A percentile compares a stretch with the other conserved stretches of the same genome.
These are phyloP conservation scores for Fusarium sp. DNA, from an alignment of 2,329 filamentous ascomycete species.

Conservation along the genomic window DNA sequence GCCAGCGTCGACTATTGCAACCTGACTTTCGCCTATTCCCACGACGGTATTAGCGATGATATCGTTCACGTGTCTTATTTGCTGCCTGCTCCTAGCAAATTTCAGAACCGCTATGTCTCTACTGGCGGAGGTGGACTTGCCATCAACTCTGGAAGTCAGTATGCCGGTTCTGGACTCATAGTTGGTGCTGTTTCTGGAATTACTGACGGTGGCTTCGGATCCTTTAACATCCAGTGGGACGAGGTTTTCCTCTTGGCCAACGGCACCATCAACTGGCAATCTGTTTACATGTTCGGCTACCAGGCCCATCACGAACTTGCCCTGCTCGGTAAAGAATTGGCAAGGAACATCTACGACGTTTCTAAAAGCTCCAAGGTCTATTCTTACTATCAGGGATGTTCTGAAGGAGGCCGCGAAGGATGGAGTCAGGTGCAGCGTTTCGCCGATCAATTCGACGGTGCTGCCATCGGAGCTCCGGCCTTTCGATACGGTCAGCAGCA, in stretches of 20 bases:
- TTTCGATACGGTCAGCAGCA: conserved; percentile 54
- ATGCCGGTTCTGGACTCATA: conserved; percentile 50
- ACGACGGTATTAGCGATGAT: conserved; percentile 45
- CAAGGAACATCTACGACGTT: conserved; percentile 52
- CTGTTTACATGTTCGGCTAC: conserved; percentile 62
- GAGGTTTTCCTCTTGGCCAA: conserved; percentile 56
- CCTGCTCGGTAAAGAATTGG: conserved; percentile 56
- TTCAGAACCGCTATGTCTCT: conserved; percentile 58
- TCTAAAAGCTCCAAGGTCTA: conserved; percentile 47
- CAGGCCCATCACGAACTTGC: conserved; percentile 61
- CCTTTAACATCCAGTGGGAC: conserved; percentile 51
- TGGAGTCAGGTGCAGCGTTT: conserved; percentile 33
- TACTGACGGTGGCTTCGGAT: conserved; percentile 57
- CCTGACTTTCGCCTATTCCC: conserved; percentile 49
- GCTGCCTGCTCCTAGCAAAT: conserved; percentile 49
- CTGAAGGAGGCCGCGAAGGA: conserved; percentile 60
- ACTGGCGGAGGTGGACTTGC: conserved; percentile 56
- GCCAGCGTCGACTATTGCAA: conserved; percentile 46
- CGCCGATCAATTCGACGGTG: conserved; percentile 25
- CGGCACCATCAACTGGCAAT: conserved; percentile 62
- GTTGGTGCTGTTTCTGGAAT: conserved; percentile 54
- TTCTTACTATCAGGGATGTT: conserved; percentile 65
- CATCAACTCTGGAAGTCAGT: conserved; percentile 17
- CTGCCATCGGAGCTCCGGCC: conserved; percentile 21
- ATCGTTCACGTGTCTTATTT: conserved; percentile 47